Evolutionary conservation across 2,329 filamentous ascomycete genomes (phyloP), one percentile per base, ranked within the genome.

Genomic region (Botrytis cinerea): DNA sequence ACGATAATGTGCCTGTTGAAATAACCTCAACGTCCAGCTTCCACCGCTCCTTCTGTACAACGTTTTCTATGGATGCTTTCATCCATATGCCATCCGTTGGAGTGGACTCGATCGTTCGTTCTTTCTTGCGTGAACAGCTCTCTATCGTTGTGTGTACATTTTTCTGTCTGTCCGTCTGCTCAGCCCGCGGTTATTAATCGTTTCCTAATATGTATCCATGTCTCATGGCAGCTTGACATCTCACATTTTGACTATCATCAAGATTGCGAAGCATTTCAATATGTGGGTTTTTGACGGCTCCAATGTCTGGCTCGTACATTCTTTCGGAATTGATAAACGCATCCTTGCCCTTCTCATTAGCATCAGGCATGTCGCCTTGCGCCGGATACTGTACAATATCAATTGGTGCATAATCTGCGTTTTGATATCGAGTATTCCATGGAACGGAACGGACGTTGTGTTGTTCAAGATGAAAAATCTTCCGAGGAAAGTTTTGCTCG

Each of bases 391-490:
- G 66, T 43, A 68, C 66, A 28, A 68, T 32, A 57, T 18, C 35
- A 43, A 54, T 68, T 54, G 51, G 38, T 68, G 64, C 64, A 68
- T 68, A 40, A 68, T 68, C 64, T 40, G 32, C 48, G 57, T 32
- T 57, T 32, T 9, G 18, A 38, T 43, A 38, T 69, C 48, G 66
- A 69, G 66, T 69, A n/a, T 69, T 57, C 66, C 48, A 57, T 69
- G 66, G 66, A 69, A 43, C 66, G 48, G 66, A 57, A 43, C 66
- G 66, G 48, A 69, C n/a, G 66, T 69, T 57, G 66, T 69, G 66
- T 57, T 20, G 40, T 45, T 25, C 66, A 43, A 69, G 51, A 43
- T 69, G 48, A 69, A 28, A 43, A 69, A 57, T 57, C 25, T 18
- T 43, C 66, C 66, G 66, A 69, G 66, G n/a, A 57, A 14, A 57